A percentile compares a stretch with the other conserved stretches of the same genome.
phyloP scores from a whole-genome alignment of 768 basidiomycete species.

The Boletus tomentosulus region DNA sequence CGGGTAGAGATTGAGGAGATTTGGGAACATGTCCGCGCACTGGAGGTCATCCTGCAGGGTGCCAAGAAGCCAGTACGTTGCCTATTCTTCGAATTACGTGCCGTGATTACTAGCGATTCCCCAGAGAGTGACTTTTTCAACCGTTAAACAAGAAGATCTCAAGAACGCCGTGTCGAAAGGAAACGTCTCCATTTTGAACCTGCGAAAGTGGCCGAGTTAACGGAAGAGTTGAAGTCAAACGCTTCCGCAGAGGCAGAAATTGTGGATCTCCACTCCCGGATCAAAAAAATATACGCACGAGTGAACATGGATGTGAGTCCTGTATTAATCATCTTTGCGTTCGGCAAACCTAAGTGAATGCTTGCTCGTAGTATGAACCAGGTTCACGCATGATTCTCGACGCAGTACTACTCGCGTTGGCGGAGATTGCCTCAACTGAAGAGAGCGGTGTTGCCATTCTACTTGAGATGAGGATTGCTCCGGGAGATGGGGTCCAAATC shows the following conservation, averaged over 20 bases:
- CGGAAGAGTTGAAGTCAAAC: no score
- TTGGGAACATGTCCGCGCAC: no score
- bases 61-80: not conserved
- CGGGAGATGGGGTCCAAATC: not conserved
- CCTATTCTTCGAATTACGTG: not conserved
- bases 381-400: not conserved
- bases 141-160: not conserved
- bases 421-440: not conserved
- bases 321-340: not conserved
- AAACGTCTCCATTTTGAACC: not conserved
- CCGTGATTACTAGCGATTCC: no score
- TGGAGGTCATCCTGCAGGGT: no score
- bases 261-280: not conserved
- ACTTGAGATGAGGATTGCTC: not conserved
- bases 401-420: not conserved
- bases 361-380: not conserved
- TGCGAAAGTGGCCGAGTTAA: not conserved
- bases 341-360: not conserved
- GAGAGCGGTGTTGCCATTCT: not conserved
- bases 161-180: not conserved
- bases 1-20: no score
- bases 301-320: not conserved
- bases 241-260: not conserved
- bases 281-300: not conserved
- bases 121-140: not conserved